phyloP scores from a whole-genome alignment of 169 alveolate genomes.

The Plasmodium billcollinsi region DNA sequence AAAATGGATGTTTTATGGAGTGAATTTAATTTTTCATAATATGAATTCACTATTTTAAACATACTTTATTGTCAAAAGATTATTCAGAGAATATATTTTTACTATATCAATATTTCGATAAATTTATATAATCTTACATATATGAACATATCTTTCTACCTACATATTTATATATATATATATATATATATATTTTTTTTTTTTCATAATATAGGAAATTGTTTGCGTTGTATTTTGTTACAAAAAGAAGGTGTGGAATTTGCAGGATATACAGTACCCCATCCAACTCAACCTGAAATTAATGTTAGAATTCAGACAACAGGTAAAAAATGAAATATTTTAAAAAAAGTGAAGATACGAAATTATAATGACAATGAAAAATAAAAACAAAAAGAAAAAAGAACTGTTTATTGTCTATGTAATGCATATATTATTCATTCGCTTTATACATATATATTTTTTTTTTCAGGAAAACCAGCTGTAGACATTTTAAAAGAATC shows the following conservation, averaged over 20 bases:
- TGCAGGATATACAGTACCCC: constrained; percentile 92
- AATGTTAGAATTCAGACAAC: constrained; percentile 89
- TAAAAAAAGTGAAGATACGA: no score
- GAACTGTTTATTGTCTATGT: no score
- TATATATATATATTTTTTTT: neutral
- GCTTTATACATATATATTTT: neutral
- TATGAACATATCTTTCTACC: neutral
- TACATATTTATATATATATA: constrained; percentile 1
- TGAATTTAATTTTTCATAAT: no score
- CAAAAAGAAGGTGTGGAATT: constrained; percentile 87
- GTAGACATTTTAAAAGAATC: constrained; percentile 80
- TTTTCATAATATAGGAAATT: constrained; percentile 75
- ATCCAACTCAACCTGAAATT: constrained; percentile 89
- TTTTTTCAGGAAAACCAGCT: constrained; percentile 83
- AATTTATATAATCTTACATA: no score
- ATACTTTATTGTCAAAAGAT: no score
- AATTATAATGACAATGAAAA: no score
- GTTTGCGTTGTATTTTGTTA: constrained; percentile 84
- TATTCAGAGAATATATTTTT: no score
- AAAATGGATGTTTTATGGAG: no score
- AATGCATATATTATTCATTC: no score
- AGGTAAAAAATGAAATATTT: constrained; percentile 74
- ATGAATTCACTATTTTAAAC: no score
- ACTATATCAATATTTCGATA: no score
- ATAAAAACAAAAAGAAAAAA: no score